A percentile compares a stretch with the other conserved stretches of the same genome.
phyloP scores from a whole-genome alignment of 106 monocot species.

The Amphibolis antarctica region DNA sequence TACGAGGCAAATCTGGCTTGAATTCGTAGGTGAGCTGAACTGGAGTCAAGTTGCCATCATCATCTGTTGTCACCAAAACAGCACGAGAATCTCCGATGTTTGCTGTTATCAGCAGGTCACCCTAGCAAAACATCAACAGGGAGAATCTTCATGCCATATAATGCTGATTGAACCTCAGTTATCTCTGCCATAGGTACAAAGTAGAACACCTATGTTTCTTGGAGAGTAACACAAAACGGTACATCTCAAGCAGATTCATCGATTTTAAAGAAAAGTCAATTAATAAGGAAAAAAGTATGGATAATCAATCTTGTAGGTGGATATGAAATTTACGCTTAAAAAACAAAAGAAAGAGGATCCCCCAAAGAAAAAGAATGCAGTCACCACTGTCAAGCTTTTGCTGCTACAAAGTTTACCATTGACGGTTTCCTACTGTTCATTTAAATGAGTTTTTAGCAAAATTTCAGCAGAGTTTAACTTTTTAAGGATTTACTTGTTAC shows the following conservation, averaged over 20 bases:
- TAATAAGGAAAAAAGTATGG: too few relatives aligned
- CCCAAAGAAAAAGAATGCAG: too few relatives aligned
- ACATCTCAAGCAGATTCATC: background rate
- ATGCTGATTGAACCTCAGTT: background rate
- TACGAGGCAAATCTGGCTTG: constrained; percentile 73
- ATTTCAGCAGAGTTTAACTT: too few relatives aligned
- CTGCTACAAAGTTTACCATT: too few relatives aligned
- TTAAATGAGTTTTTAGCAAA: too few relatives aligned
- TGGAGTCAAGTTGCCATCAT: constrained; percentile 47
- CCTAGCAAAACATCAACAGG: constrained; percentile 30
- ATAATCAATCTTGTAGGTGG: too few relatives aligned
- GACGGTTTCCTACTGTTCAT: too few relatives aligned
- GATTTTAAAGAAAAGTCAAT: too few relatives aligned
- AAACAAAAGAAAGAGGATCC: too few relatives aligned
- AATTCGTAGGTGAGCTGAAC: constrained; percentile 75
- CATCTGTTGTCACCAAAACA: constrained; percentile 56
- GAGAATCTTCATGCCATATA: constrained; percentile 1
- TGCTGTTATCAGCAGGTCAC: constrained; percentile 59
- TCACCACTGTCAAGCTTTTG: too few relatives aligned
- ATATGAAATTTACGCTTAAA: too few relatives aligned
- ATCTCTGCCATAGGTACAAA: background rate
- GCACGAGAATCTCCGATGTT: constrained; percentile 96
- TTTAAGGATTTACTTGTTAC: too few relatives aligned
- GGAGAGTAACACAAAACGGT: background rate
- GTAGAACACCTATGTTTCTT: background rate